These are phyloP conservation scores for Detonula confervacea DNA, from an alignment of 352 stramenopile genomes.

Conservation along the genomic window DNA sequence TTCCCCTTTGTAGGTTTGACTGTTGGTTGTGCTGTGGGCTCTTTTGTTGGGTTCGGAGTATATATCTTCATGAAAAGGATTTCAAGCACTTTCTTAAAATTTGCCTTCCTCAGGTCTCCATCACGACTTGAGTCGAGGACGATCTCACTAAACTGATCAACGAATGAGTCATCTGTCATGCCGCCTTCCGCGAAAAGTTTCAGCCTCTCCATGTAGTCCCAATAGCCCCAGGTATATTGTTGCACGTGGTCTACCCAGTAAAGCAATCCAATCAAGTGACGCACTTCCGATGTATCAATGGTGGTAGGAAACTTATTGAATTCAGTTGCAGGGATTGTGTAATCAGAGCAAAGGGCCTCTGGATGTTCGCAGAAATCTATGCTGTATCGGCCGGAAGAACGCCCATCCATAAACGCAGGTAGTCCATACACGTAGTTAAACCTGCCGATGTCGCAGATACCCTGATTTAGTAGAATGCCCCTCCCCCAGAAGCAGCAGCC, in stretches of 20 bases:
- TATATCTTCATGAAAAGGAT: conserved; percentile 18
- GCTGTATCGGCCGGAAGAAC: conserved; percentile 20
- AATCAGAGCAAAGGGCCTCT: conserved; percentile 43
- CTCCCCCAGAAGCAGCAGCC: conserved; percentile 23
- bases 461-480: conserved; percentile 17
- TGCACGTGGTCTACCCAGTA: conserved; percentile 50
- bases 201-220: conserved; percentile 39
- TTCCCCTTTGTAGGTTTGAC: conserved; percentile 13
- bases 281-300: conserved; percentile 24
- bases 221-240: conserved; percentile 38
- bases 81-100: conserved; percentile 39
- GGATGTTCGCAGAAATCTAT: conserved; percentile 39
- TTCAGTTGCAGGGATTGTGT: neutral
- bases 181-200: conserved; percentile 43
- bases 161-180: conserved; percentile 44
- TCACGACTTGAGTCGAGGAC: conserved; percentile 37
- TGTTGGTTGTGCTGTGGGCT: neutral
- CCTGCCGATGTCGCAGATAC: conserved; percentile 37
- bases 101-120: conserved; percentile 38
- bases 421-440: conserved; percentile 50
- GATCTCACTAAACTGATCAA: conserved; percentile 48
- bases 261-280: conserved; percentile 35
- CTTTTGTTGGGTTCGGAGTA: neutral
- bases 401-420: conserved; percentile 20
- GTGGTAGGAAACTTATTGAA: conserved; percentile 29